These are phyloP conservation scores for Epichloe gansuensis DNA, from an alignment of 2,329 filamentous ascomycete species.

Conservation along the genomic window DNA sequence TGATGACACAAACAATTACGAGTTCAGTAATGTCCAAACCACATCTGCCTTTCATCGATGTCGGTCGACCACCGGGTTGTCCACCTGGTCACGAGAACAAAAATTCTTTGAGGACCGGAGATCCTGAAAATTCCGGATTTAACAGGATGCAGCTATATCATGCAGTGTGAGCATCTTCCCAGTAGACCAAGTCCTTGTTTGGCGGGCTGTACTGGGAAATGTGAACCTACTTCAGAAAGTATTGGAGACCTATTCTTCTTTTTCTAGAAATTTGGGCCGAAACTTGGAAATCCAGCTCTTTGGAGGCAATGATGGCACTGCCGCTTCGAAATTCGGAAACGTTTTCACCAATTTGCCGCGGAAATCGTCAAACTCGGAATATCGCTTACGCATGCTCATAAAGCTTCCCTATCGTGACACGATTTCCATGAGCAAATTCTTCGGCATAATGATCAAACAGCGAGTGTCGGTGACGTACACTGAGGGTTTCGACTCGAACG, in stretches of 20 bases:
- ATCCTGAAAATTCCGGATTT: conserved; percentile 13
- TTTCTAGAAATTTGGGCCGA: conserved; percentile 72
- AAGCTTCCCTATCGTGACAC: conserved; percentile 35
- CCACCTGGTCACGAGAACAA: conserved; percentile 9
- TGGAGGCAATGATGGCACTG: conserved; percentile 81
- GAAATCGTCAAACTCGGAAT: conserved; percentile 87
- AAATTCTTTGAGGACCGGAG: conserved; percentile 14
- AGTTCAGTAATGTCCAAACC: background rate
- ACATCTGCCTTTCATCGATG: background rate
- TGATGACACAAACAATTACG: background rate
- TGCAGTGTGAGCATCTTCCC: conserved; percentile 8
- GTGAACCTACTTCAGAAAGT: conserved; percentile 74
- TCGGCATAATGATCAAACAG: background rate
- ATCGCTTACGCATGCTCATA: conserved; percentile 58
- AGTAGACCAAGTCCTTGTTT: background rate
- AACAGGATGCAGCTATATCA: conserved; percentile 10
- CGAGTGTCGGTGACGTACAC: conserved; percentile 38
- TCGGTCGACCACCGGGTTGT: background rate
- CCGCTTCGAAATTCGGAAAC: conserved; percentile 72
- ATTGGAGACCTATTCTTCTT: conserved; percentile 69
- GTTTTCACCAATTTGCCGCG: conserved; percentile 60
- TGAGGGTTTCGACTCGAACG: conserved; percentile 74
- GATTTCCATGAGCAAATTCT: background rate
- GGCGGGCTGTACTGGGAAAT: background rate
- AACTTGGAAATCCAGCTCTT: conserved; percentile 89